Evolutionary conservation across 1,284 basidiomycete species (phyloP).

Genomic region (Moesziomyces sp.): DNA sequence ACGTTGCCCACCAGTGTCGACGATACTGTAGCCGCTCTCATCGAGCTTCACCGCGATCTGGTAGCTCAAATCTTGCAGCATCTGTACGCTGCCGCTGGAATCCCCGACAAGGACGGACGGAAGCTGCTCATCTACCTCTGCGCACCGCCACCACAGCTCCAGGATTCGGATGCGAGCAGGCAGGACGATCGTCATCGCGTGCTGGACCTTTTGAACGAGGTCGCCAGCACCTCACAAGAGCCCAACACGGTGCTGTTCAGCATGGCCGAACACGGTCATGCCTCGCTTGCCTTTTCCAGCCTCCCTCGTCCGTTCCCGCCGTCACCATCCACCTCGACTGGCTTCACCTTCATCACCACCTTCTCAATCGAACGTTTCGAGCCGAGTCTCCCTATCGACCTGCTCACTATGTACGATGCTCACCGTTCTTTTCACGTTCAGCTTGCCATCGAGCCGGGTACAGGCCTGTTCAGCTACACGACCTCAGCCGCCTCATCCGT

Average conservation of each 20-base stretch:
- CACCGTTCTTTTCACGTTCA: slow-evolving; percentile 39
- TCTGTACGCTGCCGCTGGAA: slow-evolving; percentile 34
- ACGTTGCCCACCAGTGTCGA: slow-evolving; percentile 5
- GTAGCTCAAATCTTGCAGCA: slow-evolving; percentile 14
- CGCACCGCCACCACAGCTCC: not conserved
- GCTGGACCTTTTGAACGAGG: slow-evolving; percentile 44
- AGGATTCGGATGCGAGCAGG: not conserved
- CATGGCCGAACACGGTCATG: slow-evolving; percentile 39
- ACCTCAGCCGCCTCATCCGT: slow-evolving; percentile 8
- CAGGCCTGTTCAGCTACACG: slow-evolving; percentile 47
- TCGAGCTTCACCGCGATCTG: slow-evolving; percentile 6
- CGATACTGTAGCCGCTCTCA: not conserved
- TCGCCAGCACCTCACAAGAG: slow-evolving; percentile 33
- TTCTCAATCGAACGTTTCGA: slow-evolving; percentile 53
- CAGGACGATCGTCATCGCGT: slow-evolving; percentile 13
- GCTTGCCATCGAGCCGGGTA: slow-evolving; percentile 47
- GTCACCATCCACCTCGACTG: slow-evolving; percentile 15
- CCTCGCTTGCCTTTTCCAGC: slow-evolving; percentile 50
- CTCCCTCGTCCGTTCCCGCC: slow-evolving; percentile 58
- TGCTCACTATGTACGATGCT: slow-evolving; percentile 54
- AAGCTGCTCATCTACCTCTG: slow-evolving; percentile 29
- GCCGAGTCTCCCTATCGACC: slow-evolving; percentile 40
- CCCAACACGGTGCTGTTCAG: slow-evolving; percentile 50
- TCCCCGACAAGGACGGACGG: slow-evolving; percentile 42
- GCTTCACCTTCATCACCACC: slow-evolving; percentile 52